phyloP scores from a whole-genome alignment of 768 basidiomycete species.

The Trametes sanguinea region DNA sequence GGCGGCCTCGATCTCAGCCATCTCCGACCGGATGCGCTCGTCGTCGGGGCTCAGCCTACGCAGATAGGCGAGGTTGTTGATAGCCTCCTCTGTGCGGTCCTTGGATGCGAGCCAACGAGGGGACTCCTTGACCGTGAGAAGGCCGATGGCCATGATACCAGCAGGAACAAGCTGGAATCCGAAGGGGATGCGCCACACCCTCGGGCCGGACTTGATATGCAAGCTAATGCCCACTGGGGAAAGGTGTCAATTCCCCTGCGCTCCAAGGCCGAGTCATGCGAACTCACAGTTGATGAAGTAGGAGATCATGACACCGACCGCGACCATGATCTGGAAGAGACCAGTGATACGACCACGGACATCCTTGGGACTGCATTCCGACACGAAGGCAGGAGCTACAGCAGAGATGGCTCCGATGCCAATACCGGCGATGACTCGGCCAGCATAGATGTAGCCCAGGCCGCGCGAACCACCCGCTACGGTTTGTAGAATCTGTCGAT shows the following conservation, averaged over 20 bases:
- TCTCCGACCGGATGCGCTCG: constrained; percentile 53
- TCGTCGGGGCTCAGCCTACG: constrained; percentile 48
- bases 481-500: constrained; percentile 65
- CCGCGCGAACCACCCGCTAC: constrained; percentile 59
- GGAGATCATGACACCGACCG: constrained; percentile 81
- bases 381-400: constrained; percentile 85
- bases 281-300: constrained; percentile 78
- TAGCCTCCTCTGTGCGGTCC: constrained; percentile 53
- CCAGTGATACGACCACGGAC: constrained; percentile 86
- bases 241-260: neutral
- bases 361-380: constrained; percentile 85
- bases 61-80: constrained; percentile 63
- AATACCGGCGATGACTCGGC: constrained; percentile 77
- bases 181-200: constrained; percentile 73
- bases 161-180: constrained; percentile 76
- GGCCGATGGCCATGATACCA: constrained; percentile 66
- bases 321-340: constrained; percentile 86
- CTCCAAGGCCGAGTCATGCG: constrained; percentile 4
- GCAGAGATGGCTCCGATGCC: constrained; percentile 84
- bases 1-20: constrained; percentile 82
- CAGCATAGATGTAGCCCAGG: constrained; percentile 72
- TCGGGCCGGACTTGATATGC: constrained; percentile 48
- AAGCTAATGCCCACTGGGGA: constrained; percentile 57
- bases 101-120: constrained; percentile 76
- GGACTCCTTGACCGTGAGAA: constrained; percentile 75